These are phyloP conservation scores for Fusarium sp. DNA, from an alignment of 2,329 filamentous ascomycete species.

Conservation along the genomic window DNA sequence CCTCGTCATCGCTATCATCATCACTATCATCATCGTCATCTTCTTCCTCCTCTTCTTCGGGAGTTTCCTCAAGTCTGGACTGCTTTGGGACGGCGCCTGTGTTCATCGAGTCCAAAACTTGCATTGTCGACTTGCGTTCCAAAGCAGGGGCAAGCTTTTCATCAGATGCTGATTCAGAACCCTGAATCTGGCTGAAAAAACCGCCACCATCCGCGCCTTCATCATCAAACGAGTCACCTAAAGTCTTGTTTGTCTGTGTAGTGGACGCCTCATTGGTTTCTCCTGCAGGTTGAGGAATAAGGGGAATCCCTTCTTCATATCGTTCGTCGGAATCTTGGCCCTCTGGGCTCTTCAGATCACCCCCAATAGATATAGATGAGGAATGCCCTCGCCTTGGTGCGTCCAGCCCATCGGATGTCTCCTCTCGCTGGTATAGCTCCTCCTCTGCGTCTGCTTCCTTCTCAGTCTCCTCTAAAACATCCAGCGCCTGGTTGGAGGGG, in stretches of 20 bases:
- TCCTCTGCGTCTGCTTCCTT: slow-evolving; percentile 58
- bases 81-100: slow-evolving; percentile 47
- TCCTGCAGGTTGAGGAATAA: slow-evolving; percentile 59
- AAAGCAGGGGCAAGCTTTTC: slow-evolving; percentile 49
- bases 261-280: not conserved
- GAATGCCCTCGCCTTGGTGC: slow-evolving; percentile 37
- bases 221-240: slow-evolving; percentile 54
- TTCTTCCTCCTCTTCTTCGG: slow-evolving; percentile 38
- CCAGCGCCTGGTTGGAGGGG: slow-evolving; percentile 62
- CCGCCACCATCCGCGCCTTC: slow-evolving; percentile 66
- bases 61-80: slow-evolving; percentile 47
- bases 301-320: slow-evolving; percentile 76
- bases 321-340: slow-evolving; percentile 65
- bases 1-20: not conserved
- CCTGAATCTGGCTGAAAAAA: slow-evolving; percentile 69
- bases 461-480: slow-evolving; percentile 65
- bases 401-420: slow-evolving; percentile 15
- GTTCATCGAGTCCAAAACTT: slow-evolving; percentile 68
- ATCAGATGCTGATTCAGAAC: slow-evolving; percentile 37
- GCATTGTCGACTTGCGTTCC: slow-evolving; percentile 76
- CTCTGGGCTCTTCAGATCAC: slow-evolving; percentile 54
- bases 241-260: slow-evolving; percentile 36
- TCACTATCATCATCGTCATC: not conserved
- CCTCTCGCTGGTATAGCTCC: slow-evolving; percentile 46
- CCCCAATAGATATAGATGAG: slow-evolving; percentile 55